These are phyloP conservation scores for Pseudomassariella vexata DNA, from an alignment of 2,329 filamentous ascomycete species.

Conservation along the genomic window DNA sequence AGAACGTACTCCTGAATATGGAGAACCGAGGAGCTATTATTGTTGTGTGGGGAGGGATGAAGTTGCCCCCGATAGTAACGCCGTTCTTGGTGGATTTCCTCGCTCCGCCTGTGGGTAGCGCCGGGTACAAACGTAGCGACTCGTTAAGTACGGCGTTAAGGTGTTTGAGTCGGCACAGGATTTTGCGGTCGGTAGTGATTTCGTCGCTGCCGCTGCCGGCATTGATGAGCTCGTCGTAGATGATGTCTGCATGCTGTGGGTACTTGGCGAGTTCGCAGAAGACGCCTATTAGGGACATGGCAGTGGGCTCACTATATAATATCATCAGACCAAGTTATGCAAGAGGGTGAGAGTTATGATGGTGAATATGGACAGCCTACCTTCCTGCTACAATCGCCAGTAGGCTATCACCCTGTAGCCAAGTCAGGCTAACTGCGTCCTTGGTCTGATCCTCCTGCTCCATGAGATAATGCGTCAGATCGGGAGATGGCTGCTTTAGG, in stretches of 20 bases:
- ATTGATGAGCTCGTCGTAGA: neutral
- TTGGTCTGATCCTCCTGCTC: neutral
- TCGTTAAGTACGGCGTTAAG: slow-evolving; percentile 11
- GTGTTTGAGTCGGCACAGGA: slow-evolving; percentile 3
- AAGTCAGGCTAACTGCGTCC: neutral
- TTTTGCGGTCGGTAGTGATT: no score
- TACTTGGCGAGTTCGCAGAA: slow-evolving; percentile 2
- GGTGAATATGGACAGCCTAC: no score
- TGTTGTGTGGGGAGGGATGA: slow-evolving; percentile 7
- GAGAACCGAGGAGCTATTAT: slow-evolving; percentile 10
- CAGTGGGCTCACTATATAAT: slow-evolving; percentile 1
- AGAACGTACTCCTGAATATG: slow-evolving; percentile 9
- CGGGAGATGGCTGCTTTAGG: neutral
- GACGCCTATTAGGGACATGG: neutral
- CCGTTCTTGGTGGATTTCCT: slow-evolving; percentile 7
- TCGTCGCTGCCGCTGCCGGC: neutral
- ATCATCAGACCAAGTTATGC: no score
- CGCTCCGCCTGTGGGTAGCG: slow-evolving; percentile 5
- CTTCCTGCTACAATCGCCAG: neutral
- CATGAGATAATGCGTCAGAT: neutral
- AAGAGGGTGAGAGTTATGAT: no score
- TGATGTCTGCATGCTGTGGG: neutral
- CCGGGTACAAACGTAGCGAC: slow-evolving; percentile 8
- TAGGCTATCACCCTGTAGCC: neutral
- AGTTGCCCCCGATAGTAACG: slow-evolving; percentile 6